Evolutionary conservation across 2,329 filamentous ascomycete genomes (phyloP).

Genomic region (Alternaria tenuissima): DNA sequence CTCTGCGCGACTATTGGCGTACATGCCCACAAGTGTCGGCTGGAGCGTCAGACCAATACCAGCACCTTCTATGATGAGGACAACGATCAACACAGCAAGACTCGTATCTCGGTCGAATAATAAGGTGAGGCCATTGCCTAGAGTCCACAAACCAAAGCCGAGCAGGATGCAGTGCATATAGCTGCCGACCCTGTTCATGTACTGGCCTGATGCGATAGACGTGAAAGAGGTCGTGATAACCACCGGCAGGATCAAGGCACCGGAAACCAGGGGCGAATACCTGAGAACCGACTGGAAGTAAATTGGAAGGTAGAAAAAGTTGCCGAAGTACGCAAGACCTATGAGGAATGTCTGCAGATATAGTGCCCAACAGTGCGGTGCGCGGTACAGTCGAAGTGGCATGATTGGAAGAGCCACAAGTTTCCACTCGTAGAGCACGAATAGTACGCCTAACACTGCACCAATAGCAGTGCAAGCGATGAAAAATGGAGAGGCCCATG

Average conservation of each 20-base stretch:
- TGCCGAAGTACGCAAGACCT: slow-evolving; percentile 66
- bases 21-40: slow-evolving; percentile 64
- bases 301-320: slow-evolving; percentile 68
- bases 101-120: slow-evolving; percentile 57
- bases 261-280: slow-evolving; percentile 59
- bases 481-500: slow-evolving; percentile 65
- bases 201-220: slow-evolving; percentile 27
- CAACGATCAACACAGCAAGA: slow-evolving; percentile 59
- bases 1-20: slow-evolving; percentile 59
- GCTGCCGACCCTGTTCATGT: slow-evolving; percentile 30
- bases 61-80: slow-evolving; percentile 59
- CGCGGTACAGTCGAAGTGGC: slow-evolving; percentile 65
- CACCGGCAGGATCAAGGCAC: slow-evolving; percentile 59
- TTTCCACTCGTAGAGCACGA: slow-evolving; percentile 66
- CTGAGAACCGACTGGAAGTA: slow-evolving; percentile 67
- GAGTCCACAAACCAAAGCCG: slow-evolving; percentile 57
- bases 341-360: slow-evolving; percentile 67
- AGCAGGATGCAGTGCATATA: slow-evolving; percentile 30
- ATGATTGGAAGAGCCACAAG: slow-evolving; percentile 66
- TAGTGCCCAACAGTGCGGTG: slow-evolving; percentile 62
- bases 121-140: slow-evolving; percentile 63
- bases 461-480: slow-evolving; percentile 66
- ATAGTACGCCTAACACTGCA: slow-evolving; percentile 55
- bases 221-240: slow-evolving; percentile 27
- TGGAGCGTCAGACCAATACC: slow-evolving; percentile 62